Percentiles rank a stretch among this genome's conserved stretches.
Conservation (phyloP, 73 alveolate species). For the Blepharisma japonicum region DNA sequence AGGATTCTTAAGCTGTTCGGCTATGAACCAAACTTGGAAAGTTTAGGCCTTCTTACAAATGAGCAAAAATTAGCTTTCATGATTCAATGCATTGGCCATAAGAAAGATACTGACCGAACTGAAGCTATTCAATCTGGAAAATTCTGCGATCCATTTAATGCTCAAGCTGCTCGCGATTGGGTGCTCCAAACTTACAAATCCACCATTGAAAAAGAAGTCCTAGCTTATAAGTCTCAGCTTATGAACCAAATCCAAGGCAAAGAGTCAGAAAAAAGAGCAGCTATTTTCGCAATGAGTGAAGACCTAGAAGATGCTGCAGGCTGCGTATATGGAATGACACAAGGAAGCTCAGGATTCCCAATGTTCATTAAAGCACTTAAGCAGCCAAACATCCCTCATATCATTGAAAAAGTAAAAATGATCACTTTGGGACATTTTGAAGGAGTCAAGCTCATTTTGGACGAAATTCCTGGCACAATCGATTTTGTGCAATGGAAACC, state of each 20-base stretch:
- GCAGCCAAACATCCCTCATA: background rate
- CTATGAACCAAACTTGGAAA: background rate
- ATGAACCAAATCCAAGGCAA: background rate
- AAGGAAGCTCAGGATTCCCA: background rate
- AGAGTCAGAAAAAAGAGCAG: background rate
- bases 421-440: background rate
- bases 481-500: background rate
- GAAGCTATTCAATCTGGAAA: slow-evolving; percentile 12
- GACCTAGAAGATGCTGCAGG: slow-evolving; percentile 8
- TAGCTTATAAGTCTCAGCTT: background rate
- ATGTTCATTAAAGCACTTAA: background rate
- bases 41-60: background rate
- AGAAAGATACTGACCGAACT: background rate
- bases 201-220: too few species aligned
- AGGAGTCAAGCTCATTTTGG: background rate
- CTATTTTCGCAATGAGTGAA: background rate
- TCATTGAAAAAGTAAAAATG: background rate
- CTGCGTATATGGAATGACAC: background rate
- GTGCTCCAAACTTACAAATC: too few species aligned
- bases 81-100: background rate
- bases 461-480: background rate
- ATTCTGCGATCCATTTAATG: slow-evolving; percentile 1
- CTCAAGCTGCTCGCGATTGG: background rate
- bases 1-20: background rate
- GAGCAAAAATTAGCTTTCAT: background rate